phyloP scores from a whole-genome alignment of 2,329 filamentous ascomycete genomes.

The Colletotrichum ledebouriae region DNA sequence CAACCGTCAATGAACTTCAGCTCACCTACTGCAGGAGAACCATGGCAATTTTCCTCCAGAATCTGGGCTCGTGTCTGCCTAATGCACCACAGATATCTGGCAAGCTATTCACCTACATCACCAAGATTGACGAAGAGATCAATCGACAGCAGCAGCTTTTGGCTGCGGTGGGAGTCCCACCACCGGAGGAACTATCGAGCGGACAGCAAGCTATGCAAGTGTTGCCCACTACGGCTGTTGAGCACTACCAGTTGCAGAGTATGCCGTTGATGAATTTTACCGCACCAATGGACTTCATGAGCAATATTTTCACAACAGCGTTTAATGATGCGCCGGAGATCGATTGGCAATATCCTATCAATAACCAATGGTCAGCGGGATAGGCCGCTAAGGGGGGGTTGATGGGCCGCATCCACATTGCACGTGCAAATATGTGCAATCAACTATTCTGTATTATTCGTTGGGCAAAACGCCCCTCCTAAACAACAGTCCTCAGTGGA shows the following conservation, averaged over 20 bases:
- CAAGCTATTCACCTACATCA: constrained; percentile 39
- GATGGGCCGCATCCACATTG: background rate
- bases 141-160: constrained; percentile 1
- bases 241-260: constrained; percentile 27
- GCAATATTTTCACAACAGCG: constrained; percentile 32
- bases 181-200: background rate
- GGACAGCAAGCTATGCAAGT: background rate
- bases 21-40: constrained; percentile 1
- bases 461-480: too few species aligned
- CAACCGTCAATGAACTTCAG: too few species aligned
- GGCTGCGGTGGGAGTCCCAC: background rate
- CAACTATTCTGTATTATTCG: background rate
- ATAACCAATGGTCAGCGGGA: constrained; percentile 19
- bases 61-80: constrained; percentile 37
- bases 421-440: background rate
- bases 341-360: constrained; percentile 27
- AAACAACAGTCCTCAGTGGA: background rate
- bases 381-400: background rate
- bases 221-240: constrained; percentile 19
- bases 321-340: constrained; percentile 32
- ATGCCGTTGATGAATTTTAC: constrained; percentile 30
- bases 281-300: constrained; percentile 22
- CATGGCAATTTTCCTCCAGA: constrained; percentile 42
- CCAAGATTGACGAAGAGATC: constrained; percentile 37
- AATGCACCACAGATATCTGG: constrained; percentile 38